A percentile compares a stretch with the other conserved stretches of the same genome.
Conservation (phyloP, 345 rosid species). For the Eucalyptus erythrocorys region DNA sequence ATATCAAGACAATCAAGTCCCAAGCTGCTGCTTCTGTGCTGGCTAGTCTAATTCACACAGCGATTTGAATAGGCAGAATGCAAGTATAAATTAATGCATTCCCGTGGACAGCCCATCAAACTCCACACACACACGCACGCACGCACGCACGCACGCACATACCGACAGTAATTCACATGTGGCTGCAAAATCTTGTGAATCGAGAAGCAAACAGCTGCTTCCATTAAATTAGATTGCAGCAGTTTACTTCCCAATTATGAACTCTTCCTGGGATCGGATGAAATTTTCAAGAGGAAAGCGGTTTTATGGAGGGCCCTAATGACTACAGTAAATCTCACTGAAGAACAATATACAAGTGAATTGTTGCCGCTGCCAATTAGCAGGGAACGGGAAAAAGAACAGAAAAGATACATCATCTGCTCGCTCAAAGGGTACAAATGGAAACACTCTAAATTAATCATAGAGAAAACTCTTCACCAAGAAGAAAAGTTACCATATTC, state of each 20-base stretch:
- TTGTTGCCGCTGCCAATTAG: not conserved
- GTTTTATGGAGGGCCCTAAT: not conserved
- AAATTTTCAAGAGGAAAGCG: not conserved
- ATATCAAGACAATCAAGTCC: not conserved
- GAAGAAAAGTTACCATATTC: constrained; percentile 72
- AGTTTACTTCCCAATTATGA: not conserved
- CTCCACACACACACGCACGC: not conserved
- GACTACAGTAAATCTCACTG: not conserved
- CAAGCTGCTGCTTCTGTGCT: not conserved
- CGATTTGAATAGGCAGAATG: not conserved
- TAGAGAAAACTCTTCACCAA: constrained; percentile 30
- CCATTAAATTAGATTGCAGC: not conserved
- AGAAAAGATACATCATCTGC: not conserved
- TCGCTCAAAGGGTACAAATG: not conserved
- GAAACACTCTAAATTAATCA: not conserved
- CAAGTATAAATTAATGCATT: not conserved
- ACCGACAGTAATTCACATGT: not conserved
- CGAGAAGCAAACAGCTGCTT: not conserved
- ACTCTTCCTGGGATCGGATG: not conserved
- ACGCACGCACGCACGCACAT: not conserved
- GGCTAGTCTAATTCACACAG: not conserved
- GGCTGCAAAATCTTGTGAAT: not conserved
- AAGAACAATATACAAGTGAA: not conserved
- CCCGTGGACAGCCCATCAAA: not conserved
- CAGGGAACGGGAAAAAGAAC: not conserved